Base-by-base conservation (phyloP, 2,329 filamentous ascomycete genomes). In the Trichophyton mentagrophytes region DNA sequence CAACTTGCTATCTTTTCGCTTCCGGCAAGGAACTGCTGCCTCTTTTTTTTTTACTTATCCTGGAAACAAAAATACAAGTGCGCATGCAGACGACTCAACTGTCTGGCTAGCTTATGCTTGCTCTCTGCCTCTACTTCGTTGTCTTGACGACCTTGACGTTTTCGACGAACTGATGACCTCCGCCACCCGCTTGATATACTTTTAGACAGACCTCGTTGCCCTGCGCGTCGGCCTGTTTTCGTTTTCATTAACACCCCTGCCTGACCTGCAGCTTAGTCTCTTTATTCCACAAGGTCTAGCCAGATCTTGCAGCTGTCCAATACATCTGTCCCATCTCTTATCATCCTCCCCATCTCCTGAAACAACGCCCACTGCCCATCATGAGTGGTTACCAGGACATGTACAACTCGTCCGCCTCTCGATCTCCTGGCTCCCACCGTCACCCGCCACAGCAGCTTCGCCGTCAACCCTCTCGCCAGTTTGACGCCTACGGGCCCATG, bases 381-480 rank as follows among this genome's bases (percentile, higher is more conserved):
- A 74, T 72, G 72, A 74, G 68, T 70, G 72, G 68, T 46, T 64
- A 66, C 38, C 70, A 70, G 63, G 72, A 74, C 60, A 75, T 76
- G 80, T 90, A 89, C 78, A 86, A 89, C 67, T 74, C 81, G 62
- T 74, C 81, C 64, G 27, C 40, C 13, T 86, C 85, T 71, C 86
- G 88, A 69, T 89, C 87, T 65, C 89, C 89, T 44, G 85, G 83
- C 70, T 85, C 86, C 36, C 85, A 88, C 71, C 87, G 88, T 63
- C 83, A 82, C 67, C 81, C 82, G 68, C 79, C 78, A 70, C 78
- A 86, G 78, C 79, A 80, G 62, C 77, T 88, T 61, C 84, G 87
- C 69, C 84, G 88, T 66, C 85, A 87, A 71, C 78, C 84, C 49
- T 91, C 90, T 67, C 83, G 89, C 67, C 87, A 88, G 66, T 89